Percentiles rank a stretch among this genome's conserved stretches.
phyloP scores from a whole-genome alignment of 495 filamentous ascomycete species.

The Tuber melanosporum region DNA sequence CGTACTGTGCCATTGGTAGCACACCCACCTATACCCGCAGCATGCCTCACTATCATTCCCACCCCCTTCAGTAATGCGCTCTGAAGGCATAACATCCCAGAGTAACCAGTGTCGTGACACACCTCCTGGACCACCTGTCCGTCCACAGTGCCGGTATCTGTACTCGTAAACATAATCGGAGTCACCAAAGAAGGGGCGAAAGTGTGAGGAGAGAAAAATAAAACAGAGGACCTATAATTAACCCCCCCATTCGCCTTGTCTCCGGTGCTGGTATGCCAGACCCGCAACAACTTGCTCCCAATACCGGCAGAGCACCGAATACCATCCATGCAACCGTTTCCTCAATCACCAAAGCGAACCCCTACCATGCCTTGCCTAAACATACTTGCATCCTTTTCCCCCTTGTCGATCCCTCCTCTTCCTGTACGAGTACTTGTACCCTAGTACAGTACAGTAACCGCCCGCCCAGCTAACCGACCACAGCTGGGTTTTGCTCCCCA shows the following conservation, averaged over 20 bases:
- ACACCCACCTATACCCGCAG: neutral
- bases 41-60: neutral
- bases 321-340: neutral
- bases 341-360: neutral
- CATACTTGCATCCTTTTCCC: neutral
- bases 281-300: neutral
- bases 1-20: too few relatives aligned
- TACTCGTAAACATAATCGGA: neutral
- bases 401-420: neutral
- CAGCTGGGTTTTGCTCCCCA: neutral
- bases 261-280: neutral
- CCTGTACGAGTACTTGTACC: neutral
- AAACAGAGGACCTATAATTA: neutral
- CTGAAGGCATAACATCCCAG: neutral
- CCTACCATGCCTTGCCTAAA: neutral
- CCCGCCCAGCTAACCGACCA: neutral
- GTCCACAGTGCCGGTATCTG: neutral
- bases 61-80: neutral
- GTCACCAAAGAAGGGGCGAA: neutral
- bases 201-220: neutral
- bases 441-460: neutral
- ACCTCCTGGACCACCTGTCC: neutral
- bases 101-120: neutral
- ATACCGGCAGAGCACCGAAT: neutral
- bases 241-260: neutral